These are phyloP conservation scores for Waitea zeae DNA, from an alignment of 1,284 basidiomycete genomes.

Conservation along the genomic window DNA sequence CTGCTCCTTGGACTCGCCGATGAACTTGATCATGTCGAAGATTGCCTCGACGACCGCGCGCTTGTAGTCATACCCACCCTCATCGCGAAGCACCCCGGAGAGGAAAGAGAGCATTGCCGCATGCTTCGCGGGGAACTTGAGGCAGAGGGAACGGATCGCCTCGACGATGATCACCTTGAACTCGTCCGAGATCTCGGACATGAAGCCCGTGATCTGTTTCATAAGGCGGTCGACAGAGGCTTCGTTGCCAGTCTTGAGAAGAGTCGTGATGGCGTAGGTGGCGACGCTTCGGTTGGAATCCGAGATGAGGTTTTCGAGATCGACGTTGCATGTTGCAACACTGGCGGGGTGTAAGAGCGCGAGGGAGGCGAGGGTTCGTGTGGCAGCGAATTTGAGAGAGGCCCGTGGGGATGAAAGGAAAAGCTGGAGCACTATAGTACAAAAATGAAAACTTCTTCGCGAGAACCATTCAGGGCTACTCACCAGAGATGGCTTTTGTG, in stretches of 20 bases:
- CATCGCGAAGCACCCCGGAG: constrained; percentile 85
- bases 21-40: constrained; percentile 99
- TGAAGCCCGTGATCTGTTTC: constrained; percentile 99
- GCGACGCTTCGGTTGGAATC: constrained; percentile 94
- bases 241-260: constrained; percentile 99
- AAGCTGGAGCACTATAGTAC: constrained; percentile 60
- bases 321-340: constrained; percentile 90
- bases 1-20: constrained; percentile 88
- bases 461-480: constrained; percentile 11
- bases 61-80: constrained; percentile 99
- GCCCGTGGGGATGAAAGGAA: constrained; percentile 90
- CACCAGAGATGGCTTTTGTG: constrained; percentile 76
- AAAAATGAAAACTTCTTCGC: constrained; percentile 4
- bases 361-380: constrained; percentile 84
- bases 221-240: constrained; percentile 97
- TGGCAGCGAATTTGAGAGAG: constrained; percentile 93
- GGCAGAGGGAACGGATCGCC: constrained; percentile 92
- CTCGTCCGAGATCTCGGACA: constrained; percentile 98
- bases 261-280: constrained; percentile 95
- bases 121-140: constrained; percentile 98
- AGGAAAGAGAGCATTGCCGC: constrained; percentile 90
- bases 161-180: constrained; percentile 99
- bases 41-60: constrained; percentile 98
- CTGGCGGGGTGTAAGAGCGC: constrained; percentile 72
- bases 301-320: constrained; percentile 94